These are phyloP conservation scores for Colletotrichum sp. DNA, from an alignment of 2,329 filamentous ascomycete species.

Conservation along the genomic window DNA sequence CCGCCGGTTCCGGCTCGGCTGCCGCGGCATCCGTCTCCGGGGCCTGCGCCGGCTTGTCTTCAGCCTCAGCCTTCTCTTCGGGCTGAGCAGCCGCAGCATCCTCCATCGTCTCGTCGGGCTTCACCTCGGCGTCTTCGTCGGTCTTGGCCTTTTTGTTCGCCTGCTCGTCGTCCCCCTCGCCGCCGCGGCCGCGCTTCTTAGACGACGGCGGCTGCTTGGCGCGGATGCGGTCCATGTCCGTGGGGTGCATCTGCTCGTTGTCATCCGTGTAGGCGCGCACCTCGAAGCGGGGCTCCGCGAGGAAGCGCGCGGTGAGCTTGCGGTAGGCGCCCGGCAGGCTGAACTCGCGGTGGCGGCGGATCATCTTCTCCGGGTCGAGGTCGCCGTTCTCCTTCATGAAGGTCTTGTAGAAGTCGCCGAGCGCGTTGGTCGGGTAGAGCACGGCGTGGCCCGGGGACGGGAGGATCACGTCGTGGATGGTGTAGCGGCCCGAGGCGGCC, in stretches of 20 bases:
- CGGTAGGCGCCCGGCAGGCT: conserved; percentile 89
- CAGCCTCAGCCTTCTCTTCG: not conserved
- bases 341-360: conserved; percentile 82
- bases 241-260: conserved; percentile 85
- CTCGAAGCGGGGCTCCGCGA: conserved; percentile 65
- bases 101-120: conserved; percentile 1
- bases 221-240: conserved; percentile 77
- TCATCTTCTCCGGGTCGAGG: conserved; percentile 87
- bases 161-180: conserved; percentile 22
- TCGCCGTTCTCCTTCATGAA: conserved; percentile 87
- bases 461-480: conserved; percentile 87
- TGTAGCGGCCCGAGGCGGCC: conserved; percentile 75
- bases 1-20: not conserved
- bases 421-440: conserved; percentile 81
- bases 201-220: conserved; percentile 34
- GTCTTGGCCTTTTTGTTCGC: conserved; percentile 25
- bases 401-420: conserved; percentile 81
- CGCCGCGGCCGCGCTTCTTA: conserved; percentile 7
- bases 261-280: conserved; percentile 73
- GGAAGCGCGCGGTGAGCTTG: conserved; percentile 78
- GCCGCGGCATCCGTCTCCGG: not conserved
- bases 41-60: conserved; percentile 21
- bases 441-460: conserved; percentile 93
- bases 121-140: not conserved
- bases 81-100: not conserved